These are phyloP conservation scores for Juncus inflexus DNA, from an alignment of 176 grass and related monocot genomes.

Conservation along the genomic window DNA sequence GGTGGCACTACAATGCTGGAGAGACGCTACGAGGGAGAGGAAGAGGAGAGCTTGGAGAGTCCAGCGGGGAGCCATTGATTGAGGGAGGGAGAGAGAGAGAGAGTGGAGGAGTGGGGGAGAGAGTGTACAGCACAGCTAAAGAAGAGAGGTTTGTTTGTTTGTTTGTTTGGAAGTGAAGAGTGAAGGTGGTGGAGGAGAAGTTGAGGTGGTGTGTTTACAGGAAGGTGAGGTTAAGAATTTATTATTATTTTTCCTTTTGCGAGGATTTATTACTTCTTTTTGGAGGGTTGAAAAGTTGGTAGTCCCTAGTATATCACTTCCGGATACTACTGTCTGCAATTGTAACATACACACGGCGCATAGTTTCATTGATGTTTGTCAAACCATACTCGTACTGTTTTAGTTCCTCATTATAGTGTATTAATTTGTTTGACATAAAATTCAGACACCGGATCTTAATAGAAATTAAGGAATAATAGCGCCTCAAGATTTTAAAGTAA, in stretches of 20 bases:
- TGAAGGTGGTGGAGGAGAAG: background rate
- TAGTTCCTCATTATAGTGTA: no score
- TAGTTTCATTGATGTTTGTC: no score
- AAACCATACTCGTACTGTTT: no score
- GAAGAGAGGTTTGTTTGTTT: background rate
- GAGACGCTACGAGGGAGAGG: conserved; percentile 6
- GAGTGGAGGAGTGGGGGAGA: conserved; percentile 2
- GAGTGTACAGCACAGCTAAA: conserved; percentile 14
- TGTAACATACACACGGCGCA: background rate
- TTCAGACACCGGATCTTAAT: no score
- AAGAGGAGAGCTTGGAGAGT: conserved; percentile 34
- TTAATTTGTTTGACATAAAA: no score
- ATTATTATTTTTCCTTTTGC: background rate
- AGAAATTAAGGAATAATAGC: no score
- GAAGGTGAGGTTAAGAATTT: background rate
- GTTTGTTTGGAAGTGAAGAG: conserved; percentile 14
- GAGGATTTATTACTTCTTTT: background rate
- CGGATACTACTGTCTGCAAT: no score
- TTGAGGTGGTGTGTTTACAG: conserved; percentile 7
- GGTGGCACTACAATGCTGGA: conserved; percentile 30
- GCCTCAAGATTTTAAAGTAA: no score
- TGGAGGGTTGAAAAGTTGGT: background rate
- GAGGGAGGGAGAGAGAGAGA: background rate
- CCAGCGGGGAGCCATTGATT: conserved; percentile 22
- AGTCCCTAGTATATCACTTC: background rate